Base-by-base conservation (phyloP, 176 grass and related monocot species). In the Oryza australiensis region DNA sequence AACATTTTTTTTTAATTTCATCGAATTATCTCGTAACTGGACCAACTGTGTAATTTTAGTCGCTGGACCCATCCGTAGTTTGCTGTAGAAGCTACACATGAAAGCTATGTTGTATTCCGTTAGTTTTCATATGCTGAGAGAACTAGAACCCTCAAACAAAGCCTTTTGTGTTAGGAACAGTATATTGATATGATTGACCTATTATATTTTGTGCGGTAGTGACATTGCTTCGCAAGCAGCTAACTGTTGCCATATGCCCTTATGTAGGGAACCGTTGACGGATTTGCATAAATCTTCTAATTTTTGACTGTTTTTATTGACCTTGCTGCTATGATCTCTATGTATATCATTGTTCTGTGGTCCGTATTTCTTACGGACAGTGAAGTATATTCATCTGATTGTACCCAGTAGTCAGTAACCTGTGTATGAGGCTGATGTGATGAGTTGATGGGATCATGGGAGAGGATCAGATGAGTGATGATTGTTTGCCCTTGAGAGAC, bases 61-160 rank as follows among this genome's bases (percentile, higher is more conserved):
- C 22, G 35, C 83, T 82, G 67, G 66, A 62, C 62, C 73, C 38
- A 46, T 68, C 12, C 15, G 72, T 89, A 85, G 78, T 66, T 49
- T 60, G 42, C 73, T 78, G 83, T 72, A 82, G 83, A 77, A 66
- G 79, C 27, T 86, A 82, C 43, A 82, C 55, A 72, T 85, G 35
- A 23, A 86, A 86, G 26, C 88, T 82, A 15, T 82, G 78, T 82
- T 89, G 88, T 86, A 82, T 78, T 82, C 45, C 57, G 12, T 86
- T 86, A 86, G 83, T 73, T 82, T 73, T 81, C 28, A 22, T 62
- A 89, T 66, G 83, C 78, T 38, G 77, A 87, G 62, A 63, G 72
- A 55, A 55, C 28, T 82, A 86, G 83, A 86, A 77, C 59, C 82
- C 33, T 85, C 2, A 66, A 51, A 85, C 64, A 67, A 60, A 65